Evolutionary conservation across 2,329 filamentous ascomycete species (phyloP).

Genomic region (Pyrenophora graminea): DNA sequence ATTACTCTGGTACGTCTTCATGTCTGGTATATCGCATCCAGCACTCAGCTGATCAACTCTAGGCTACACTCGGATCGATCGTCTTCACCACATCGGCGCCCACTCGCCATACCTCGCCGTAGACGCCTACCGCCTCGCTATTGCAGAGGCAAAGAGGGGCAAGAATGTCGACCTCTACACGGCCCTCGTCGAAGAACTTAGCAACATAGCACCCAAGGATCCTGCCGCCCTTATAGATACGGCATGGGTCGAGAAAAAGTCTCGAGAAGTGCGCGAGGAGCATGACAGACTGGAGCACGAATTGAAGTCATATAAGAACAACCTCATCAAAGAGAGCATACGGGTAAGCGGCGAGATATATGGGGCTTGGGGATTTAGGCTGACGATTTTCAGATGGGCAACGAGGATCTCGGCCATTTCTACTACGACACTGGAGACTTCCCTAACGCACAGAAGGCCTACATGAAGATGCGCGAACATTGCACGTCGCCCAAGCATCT

Average conservation of each 20-base stretch:
- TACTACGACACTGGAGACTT: constrained; percentile 79
- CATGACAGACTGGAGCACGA: constrained; percentile 79
- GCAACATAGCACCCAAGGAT: constrained; percentile 66
- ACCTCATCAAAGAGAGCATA: constrained; percentile 96
- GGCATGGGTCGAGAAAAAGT: constrained; percentile 73
- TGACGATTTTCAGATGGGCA: constrained; percentile 72
- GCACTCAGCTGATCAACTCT: background rate
- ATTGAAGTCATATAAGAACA: constrained; percentile 92
- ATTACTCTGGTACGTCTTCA: constrained; percentile 72
- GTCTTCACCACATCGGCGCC: constrained; percentile 79
- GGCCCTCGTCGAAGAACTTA: constrained; percentile 68
- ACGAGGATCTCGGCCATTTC: constrained; percentile 88
- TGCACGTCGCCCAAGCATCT: constrained; percentile 84
- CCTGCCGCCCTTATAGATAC: constrained; percentile 69
- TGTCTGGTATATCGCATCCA: background rate
- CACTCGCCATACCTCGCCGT: constrained; percentile 74
- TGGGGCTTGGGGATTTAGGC: background rate
- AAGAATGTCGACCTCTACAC: constrained; percentile 74
- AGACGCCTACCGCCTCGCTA: constrained; percentile 79
- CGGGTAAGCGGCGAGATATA: constrained; percentile 59
- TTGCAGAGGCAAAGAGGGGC: constrained; percentile 75
- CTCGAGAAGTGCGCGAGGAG: constrained; percentile 69
- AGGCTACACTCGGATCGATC: constrained; percentile 81
- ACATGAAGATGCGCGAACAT: constrained; percentile 85
- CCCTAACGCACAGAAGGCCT: constrained; percentile 73